Evolutionary conservation across 345 rosid species (phyloP).

Genomic region (Lepidium sativum): DNA sequence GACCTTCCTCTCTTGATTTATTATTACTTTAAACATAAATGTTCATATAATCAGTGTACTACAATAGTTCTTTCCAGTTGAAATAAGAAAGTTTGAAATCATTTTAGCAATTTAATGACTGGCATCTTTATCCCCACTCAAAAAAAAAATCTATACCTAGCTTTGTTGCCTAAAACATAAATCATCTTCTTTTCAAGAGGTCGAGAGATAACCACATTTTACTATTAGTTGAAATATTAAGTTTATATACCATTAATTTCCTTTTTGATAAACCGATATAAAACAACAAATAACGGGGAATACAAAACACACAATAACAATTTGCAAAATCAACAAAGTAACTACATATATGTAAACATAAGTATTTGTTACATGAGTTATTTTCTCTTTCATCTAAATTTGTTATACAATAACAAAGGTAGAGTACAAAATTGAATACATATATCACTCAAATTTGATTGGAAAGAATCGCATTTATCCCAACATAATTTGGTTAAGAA

Average conservation of each 20-base stretch:
- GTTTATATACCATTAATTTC: too few species aligned
- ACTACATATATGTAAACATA: background rate
- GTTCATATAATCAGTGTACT: background rate
- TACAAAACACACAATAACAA: too few species aligned
- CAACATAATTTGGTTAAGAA: too few species aligned
- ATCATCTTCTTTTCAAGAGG: background rate
- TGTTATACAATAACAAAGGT: too few species aligned
- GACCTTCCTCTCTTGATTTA: constrained; percentile 5
- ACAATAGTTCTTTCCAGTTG: background rate
- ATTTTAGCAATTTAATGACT: background rate
- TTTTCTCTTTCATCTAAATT: too few species aligned
- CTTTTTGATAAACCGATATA: too few species aligned
- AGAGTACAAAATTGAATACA: too few species aligned
- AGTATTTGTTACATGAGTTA: background rate
- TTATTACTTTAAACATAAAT: background rate
- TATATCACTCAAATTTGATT: too few species aligned
- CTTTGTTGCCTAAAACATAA: background rate
- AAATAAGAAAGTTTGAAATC: background rate
- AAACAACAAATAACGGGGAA: too few species aligned
- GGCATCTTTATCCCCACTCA: background rate
- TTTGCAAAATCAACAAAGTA: background rate
- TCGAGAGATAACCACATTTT: background rate
- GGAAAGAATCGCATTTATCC: too few species aligned
- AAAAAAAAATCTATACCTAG: too few species aligned
- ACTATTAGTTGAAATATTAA: too few species aligned